Conservation (phyloP, 805 yeast genomes). For the Candida berthetii region DNA sequence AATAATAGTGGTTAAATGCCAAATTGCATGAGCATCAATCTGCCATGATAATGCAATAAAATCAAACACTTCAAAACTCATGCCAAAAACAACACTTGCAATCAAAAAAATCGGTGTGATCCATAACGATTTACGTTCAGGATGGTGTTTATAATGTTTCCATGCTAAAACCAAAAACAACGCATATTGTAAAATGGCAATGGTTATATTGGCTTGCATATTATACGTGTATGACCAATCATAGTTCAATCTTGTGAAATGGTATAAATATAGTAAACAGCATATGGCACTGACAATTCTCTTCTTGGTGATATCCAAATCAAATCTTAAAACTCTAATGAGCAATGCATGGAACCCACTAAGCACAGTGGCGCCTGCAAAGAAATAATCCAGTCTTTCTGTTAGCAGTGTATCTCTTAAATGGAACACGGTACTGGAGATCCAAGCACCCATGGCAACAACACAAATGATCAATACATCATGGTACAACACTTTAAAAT, state of each 20-base stretch:
- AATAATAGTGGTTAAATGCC: slow-evolving; percentile 87
- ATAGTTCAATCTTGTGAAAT: slow-evolving; percentile 55
- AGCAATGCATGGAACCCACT: slow-evolving; percentile 69
- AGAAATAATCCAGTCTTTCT: slow-evolving; percentile 84
- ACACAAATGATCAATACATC: slow-evolving; percentile 44
- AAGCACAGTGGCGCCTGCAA: slow-evolving; percentile 86
- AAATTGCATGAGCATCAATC: slow-evolving; percentile 86
- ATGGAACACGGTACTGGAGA: slow-evolving; percentile 81
- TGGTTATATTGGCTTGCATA: slow-evolving; percentile 80
- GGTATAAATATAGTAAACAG: slow-evolving; percentile 48
- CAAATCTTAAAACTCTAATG: slow-evolving; percentile 56
- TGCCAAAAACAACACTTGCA: slow-evolving; percentile 54
- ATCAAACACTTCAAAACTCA: slow-evolving; percentile 89
- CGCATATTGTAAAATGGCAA: slow-evolving; percentile 73
- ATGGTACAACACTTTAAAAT: slow-evolving; percentile 13
- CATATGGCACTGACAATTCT: slow-evolving; percentile 34
- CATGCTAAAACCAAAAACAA: slow-evolving; percentile 23
- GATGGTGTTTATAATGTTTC: slow-evolving; percentile 21
- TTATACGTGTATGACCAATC: slow-evolving; percentile 93
- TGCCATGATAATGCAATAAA: slow-evolving; percentile 67
- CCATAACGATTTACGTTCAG: slow-evolving; percentile 18
- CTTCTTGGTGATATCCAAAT: slow-evolving; percentile 29
- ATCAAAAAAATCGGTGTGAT: slow-evolving; percentile 48
- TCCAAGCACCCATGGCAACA: slow-evolving; percentile 84
- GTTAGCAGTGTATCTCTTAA: slow-evolving; percentile 75